phyloP scores from a whole-genome alignment of 2,329 filamentous ascomycete species.

The Fusarium tupiense region DNA sequence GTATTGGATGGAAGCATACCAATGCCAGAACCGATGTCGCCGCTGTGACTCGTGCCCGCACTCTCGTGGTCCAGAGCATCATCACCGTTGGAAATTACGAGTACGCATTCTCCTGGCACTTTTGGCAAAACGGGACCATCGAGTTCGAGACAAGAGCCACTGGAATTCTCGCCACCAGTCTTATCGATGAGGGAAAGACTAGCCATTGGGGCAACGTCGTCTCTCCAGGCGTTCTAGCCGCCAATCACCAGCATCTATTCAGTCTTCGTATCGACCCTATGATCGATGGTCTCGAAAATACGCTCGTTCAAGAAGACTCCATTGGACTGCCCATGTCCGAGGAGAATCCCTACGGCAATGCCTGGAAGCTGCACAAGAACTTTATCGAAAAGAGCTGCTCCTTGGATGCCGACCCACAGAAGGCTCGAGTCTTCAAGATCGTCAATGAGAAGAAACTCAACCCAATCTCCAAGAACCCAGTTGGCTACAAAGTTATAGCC shows the following conservation, averaged over 20 bases:
- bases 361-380: constrained; percentile 63
- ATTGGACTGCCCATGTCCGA: constrained; percentile 48
- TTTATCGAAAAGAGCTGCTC: constrained; percentile 57
- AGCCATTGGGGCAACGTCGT: constrained; percentile 69
- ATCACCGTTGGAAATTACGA: constrained; percentile 77
- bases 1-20: constrained; percentile 76
- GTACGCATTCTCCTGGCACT: constrained; percentile 62
- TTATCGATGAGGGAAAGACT: constrained; percentile 64
- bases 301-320: constrained; percentile 57
- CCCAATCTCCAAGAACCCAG: constrained; percentile 56
- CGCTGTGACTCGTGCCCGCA: constrained; percentile 66
- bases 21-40: constrained; percentile 71
- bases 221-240: constrained; percentile 69
- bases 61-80: constrained; percentile 74
- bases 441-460: constrained; percentile 58
- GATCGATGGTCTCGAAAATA: constrained; percentile 61
- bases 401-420: constrained; percentile 62
- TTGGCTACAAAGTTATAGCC: constrained; percentile 61
- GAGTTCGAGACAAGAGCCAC: constrained; percentile 71
- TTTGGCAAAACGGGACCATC: constrained; percentile 70
- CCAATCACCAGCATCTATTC: constrained; percentile 78
- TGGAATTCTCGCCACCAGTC: constrained; percentile 69
- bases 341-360: constrained; percentile 70
- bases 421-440: constrained; percentile 61
- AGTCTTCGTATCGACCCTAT: constrained; percentile 70